phyloP scores from a whole-genome alignment of 2,329 filamentous ascomycete genomes.

The Beauveria sp. region DNA sequence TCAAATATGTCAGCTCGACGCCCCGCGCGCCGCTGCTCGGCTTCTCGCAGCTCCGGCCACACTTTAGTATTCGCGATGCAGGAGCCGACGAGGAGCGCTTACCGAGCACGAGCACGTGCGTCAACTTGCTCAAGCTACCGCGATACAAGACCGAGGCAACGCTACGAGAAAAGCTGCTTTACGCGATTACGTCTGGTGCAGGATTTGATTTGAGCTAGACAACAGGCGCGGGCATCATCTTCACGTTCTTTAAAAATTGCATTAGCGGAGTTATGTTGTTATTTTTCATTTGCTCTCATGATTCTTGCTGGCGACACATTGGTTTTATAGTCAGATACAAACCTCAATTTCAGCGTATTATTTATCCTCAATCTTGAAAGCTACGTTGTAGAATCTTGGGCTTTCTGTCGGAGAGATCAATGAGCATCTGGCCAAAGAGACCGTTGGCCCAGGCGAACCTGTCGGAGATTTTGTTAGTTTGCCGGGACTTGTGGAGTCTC shows the following conservation, averaged over 20 bases:
- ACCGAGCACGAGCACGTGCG: slow-evolving; percentile 91
- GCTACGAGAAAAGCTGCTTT: slow-evolving; percentile 74
- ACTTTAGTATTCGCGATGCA: slow-evolving; percentile 83
- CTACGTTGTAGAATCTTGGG: slow-evolving; percentile 52
- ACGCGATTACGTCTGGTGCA: slow-evolving; percentile 81
- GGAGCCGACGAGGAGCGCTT: slow-evolving; percentile 55
- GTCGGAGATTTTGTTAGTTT: slow-evolving; percentile 18
- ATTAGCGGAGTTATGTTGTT: background rate
- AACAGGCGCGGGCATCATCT: background rate
- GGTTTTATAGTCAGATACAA: background rate
- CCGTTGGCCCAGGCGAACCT: slow-evolving; percentile 90
- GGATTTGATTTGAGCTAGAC: slow-evolving; percentile 74
- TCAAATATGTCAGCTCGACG: slow-evolving; percentile 94
- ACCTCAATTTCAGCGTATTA: background rate
- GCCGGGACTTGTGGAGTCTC: background rate
- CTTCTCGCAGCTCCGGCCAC: slow-evolving; percentile 76
- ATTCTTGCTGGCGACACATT: background rate
- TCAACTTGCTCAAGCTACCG: slow-evolving; percentile 89
- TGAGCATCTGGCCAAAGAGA: slow-evolving; percentile 74
- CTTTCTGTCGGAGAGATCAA: slow-evolving; percentile 67
- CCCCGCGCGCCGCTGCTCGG: slow-evolving; percentile 83
- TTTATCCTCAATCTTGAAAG: slow-evolving; percentile 30
- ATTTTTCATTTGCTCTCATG: background rate
- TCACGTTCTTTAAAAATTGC: background rate
- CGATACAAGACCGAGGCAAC: slow-evolving; percentile 60